Evolutionary conservation across 257 asterid species (phyloP).

Genomic region (Primulina eburnea): DNA sequence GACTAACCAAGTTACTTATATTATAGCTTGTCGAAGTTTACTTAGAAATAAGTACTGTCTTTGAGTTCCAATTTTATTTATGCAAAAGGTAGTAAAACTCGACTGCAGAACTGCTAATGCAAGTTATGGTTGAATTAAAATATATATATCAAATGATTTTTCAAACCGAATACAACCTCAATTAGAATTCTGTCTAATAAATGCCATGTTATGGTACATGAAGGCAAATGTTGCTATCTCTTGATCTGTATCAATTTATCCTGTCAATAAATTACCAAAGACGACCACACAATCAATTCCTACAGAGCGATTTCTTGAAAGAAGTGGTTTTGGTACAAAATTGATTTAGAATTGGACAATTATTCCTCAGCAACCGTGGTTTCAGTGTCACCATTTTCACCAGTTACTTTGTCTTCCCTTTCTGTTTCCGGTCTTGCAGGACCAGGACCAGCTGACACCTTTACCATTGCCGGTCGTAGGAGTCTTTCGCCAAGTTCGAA

Average conservation of each 20-base stretch:
- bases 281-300: slow-evolving; percentile 18
- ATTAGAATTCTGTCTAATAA: too few relatives aligned
- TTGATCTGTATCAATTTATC: slow-evolving; percentile 5
- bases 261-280: neutral
- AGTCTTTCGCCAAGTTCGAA: slow-evolving; percentile 77
- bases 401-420: slow-evolving; percentile 32
- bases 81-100: too few relatives aligned
- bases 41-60: too few relatives aligned
- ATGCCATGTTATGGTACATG: neutral
- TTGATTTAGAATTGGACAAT: slow-evolving; percentile 26
- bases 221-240: slow-evolving; percentile 14
- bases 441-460: slow-evolving; percentile 89
- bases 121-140: too few relatives aligned
- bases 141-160: too few relatives aligned
- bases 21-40: too few relatives aligned
- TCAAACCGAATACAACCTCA: too few relatives aligned
- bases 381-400: slow-evolving; percentile 32
- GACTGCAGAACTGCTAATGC: too few relatives aligned
- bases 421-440: slow-evolving; percentile 50
- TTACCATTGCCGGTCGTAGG: slow-evolving; percentile 87
- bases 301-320: slow-evolving; percentile 3
- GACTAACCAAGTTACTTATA: too few relatives aligned
- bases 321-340: slow-evolving; percentile 27
- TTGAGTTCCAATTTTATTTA: too few relatives aligned
- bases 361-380: slow-evolving; percentile 34